phyloP scores from a whole-genome alignment of 208 protist species.

The Leishmania arabica region DNA sequence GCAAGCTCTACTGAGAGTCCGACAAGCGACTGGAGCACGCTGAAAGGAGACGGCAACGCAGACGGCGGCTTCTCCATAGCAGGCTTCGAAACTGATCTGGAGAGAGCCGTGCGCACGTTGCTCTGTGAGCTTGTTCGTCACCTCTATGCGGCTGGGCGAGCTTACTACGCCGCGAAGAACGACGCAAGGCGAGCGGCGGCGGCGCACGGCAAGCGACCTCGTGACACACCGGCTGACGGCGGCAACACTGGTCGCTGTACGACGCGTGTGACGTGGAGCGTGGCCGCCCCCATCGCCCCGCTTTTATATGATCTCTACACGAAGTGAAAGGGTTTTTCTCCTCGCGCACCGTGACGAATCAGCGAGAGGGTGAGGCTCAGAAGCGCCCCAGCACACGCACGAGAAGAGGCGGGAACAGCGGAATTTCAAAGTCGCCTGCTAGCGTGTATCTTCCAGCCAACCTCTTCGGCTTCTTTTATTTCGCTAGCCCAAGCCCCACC shows the following conservation, averaged over 20 bases:
- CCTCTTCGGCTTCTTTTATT: background rate
- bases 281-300: conserved; percentile 21
- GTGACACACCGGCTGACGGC: background rate
- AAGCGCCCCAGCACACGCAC: background rate
- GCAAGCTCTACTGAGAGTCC: background rate
- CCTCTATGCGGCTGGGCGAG: conserved; percentile 25
- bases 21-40: background rate
- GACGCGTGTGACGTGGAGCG: conserved; percentile 40
- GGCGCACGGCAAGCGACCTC: background rate
- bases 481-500: background rate
- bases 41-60: background rate
- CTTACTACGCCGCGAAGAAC: conserved; percentile 15
- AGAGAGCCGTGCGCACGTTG: conserved; percentile 21
- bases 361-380: background rate
- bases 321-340: background rate
- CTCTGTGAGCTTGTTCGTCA: conserved; percentile 21
- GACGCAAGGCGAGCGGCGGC: background rate
- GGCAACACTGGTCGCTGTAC: background rate
- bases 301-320: conserved; percentile 14
- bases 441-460: background rate
- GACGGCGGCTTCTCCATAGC: background rate
- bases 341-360: no score
- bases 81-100: background rate
- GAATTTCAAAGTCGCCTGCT: background rate
- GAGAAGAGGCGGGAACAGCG: background rate